Conservation (phyloP, 2,329 filamentous ascomycete genomes). For the Raffaelea arxii region DNA sequence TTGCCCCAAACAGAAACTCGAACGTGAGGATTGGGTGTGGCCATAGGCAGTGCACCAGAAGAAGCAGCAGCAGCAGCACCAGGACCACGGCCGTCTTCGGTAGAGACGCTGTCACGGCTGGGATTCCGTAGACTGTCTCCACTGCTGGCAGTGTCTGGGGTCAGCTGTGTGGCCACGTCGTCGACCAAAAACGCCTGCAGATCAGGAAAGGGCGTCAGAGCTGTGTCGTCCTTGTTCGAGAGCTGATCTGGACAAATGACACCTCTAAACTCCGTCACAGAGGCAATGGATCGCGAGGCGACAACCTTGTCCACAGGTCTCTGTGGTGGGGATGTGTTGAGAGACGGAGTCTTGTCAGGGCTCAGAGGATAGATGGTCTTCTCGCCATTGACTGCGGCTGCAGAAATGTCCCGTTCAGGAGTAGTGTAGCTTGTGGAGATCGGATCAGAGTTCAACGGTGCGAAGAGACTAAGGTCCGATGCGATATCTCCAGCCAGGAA, state of each 20-base stretch:
- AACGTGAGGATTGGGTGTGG: conserved; percentile 41
- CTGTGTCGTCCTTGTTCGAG: conserved; percentile 27
- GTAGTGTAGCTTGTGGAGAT: conserved; percentile 5
- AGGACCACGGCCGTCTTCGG: conserved; percentile 39
- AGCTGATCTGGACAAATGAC: conserved; percentile 33
- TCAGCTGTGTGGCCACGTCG: conserved; percentile 27
- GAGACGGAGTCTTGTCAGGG: conserved; percentile 40
- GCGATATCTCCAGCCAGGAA: conserved; percentile 30
- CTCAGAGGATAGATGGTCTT: conserved; percentile 34
- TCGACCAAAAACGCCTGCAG: conserved; percentile 10
- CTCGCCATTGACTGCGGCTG: conserved; percentile 14
- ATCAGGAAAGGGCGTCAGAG: conserved; percentile 19
- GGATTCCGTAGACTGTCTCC: conserved; percentile 19
- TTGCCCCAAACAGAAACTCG: conserved; percentile 47
- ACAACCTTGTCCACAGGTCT: conserved; percentile 14
- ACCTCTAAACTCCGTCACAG: conserved; percentile 17
- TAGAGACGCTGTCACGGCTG: conserved; percentile 23
- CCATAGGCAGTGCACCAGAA: conserved; percentile 26
- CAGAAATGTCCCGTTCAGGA: conserved; percentile 9
- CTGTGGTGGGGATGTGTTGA: conserved; percentile 33
- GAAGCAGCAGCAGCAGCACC: conserved; percentile 22
- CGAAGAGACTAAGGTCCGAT: neutral
- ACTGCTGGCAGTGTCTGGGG: conserved; percentile 39
- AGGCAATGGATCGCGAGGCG: conserved; percentile 7
- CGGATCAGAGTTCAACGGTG: neutral